phyloP scores from a whole-genome alignment of 345 rosid genomes.

The Eutrema japonicum region DNA sequence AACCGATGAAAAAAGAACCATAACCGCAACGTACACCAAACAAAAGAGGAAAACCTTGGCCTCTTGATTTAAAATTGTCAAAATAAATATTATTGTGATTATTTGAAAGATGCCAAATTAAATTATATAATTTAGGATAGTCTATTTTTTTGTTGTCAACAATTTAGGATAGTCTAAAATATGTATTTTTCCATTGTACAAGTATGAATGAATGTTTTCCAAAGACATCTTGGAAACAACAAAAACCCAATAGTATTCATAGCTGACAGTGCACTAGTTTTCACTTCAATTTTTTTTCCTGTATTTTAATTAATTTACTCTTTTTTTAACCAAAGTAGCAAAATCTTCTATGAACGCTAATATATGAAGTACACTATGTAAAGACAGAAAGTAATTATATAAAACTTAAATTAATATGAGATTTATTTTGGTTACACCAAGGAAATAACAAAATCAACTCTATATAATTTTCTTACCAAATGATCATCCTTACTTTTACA shows the following conservation, averaged over 20 bases:
- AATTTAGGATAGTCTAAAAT: too few species aligned
- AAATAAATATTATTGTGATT: background rate
- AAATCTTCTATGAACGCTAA: background rate
- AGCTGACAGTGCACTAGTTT: too few species aligned
- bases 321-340: background rate
- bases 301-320: too few species aligned
- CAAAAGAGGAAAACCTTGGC: too few species aligned
- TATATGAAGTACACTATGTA: background rate
- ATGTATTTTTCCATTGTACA: too few species aligned
- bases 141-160: background rate
- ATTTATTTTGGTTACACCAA: background rate
- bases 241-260: background rate
- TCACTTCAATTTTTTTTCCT: too few species aligned
- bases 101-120: background rate
- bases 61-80: background rate
- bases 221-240: too few species aligned
- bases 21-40: too few species aligned
- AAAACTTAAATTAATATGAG: background rate
- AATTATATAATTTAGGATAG: background rate
- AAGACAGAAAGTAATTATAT: background rate
- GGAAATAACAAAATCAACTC: slow-evolving; percentile 8
- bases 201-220: too few species aligned
- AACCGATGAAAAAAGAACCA: too few species aligned
- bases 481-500: slow-evolving; percentile 26
- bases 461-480: slow-evolving; percentile 2